These are phyloP conservation scores for Rhamnella rubrinervis DNA, from an alignment of 331 rosid species.

Conservation along the genomic window DNA sequence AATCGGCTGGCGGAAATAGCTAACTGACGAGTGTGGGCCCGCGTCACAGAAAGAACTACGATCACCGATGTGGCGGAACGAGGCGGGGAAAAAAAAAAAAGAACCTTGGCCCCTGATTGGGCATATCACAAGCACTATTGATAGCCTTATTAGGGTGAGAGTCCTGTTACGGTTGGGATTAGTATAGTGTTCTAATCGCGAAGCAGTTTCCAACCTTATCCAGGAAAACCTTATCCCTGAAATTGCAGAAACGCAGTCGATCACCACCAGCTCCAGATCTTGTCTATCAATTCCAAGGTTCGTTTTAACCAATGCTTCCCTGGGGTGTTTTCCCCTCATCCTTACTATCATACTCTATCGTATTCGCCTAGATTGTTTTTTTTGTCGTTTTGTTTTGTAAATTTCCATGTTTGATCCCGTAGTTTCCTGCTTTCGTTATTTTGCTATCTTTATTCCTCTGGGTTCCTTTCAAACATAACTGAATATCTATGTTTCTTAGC, in stretches of 20 bases:
- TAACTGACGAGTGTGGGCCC: too few relatives aligned
- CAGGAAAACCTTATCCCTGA: neutral
- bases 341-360: neutral
- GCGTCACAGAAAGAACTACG: too few relatives aligned
- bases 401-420: too few relatives aligned
- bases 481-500: too few relatives aligned
- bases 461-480: too few relatives aligned
- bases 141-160: neutral
- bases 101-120: too few relatives aligned
- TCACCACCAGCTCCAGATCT: neutral
- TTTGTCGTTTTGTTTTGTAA: too few relatives aligned
- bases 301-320: neutral
- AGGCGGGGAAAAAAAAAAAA: too few relatives aligned
- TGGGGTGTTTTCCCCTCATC: neutral
- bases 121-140: neutral
- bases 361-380: neutral
- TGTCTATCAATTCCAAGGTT: neutral
- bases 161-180: neutral
- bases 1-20: too few relatives aligned
- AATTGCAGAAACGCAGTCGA: neutral
- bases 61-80: too few relatives aligned
- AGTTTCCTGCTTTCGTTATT: too few relatives aligned
- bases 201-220: neutral
- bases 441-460: too few relatives aligned
- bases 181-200: neutral